Evolutionary conservation across 306 rosid genomes (phyloP), one percentile per base, ranked within the genome.

Genomic region (Cucumis cinereus): DNA sequence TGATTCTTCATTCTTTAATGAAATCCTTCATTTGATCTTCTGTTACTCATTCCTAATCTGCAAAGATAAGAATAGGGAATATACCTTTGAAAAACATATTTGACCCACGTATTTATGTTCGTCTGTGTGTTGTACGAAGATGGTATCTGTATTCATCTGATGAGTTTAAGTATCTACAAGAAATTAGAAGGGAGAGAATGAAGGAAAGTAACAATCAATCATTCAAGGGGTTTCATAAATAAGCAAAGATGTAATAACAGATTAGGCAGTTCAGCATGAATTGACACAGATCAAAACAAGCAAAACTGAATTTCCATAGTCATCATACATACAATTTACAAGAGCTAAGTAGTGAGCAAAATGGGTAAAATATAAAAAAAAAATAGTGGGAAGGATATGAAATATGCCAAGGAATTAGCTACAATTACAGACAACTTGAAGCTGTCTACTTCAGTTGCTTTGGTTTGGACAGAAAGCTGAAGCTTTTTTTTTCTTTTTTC

Each of bases 381-480:
- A 35, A 63, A 76, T 63, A 60, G 45, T 56, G 59, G 73, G 35
- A 53, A 66, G 45, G 86, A 81, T 35, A 66, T 70, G 68, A 81
- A 68, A 54, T 28, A 79, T 77, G 89, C 82, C 80, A 30, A 72
- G 83, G 88, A 79, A 83, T 77, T 72, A 67, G 82, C 87, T 84
- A 75, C 67, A 79, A 84, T 80, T 83, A 83, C 73, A 80, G 84
- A 81, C 79, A 81, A 79, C 85, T 81, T 81, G 60, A 83, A 75
- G 86, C 80, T 73, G 68, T 86, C 80, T 84, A 79, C 84, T 77
- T 81, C 69, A 81, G 84, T 82, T 78, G 79, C 74, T 68, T 64
- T 73, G 15, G 76, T 76, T 85, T 85, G 79, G 78, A 78, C 79
- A 81, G 67, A 68, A 67, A 19, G 54, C 77, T 72, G 74, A 82